A percentile compares a stretch with the other conserved stretches of the same genome.
Evolutionary conservation across 2,329 filamentous ascomycete species (phyloP).

Genomic region (Xylariomycetidae sp.): DNA sequence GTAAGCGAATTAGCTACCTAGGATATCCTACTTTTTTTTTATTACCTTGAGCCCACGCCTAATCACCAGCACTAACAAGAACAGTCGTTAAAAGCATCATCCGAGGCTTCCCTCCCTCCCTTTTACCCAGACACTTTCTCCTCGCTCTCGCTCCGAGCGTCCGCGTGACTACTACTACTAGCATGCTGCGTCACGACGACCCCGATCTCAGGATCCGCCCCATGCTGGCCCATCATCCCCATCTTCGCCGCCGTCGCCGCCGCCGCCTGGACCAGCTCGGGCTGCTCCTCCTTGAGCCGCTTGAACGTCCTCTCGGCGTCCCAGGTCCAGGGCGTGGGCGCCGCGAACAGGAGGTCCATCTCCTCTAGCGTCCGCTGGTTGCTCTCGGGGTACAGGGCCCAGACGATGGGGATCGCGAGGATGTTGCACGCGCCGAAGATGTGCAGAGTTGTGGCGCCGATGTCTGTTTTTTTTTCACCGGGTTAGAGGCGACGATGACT

Average conservation of each 20-base stretch:
- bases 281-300: constrained; percentile 56
- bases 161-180: no score
- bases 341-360: constrained; percentile 69
- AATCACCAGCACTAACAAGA: no score
- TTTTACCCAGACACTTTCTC: no score
- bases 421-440: constrained; percentile 68
- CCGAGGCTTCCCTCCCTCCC: no score
- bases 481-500: neutral
- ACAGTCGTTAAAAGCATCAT: no score
- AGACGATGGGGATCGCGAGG: constrained; percentile 63
- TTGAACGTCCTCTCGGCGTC: constrained; percentile 63
- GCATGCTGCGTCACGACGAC: no score
- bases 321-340: constrained; percentile 64
- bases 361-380: constrained; percentile 71
- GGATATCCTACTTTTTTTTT: no score
- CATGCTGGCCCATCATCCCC: constrained; percentile 17
- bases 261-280: constrained; percentile 38
- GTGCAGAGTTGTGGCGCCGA: constrained; percentile 68
- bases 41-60: no score
- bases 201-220: constrained; percentile 24
- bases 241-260: no score
- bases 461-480: constrained; percentile 26
- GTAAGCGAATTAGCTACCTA: no score
- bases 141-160: no score
- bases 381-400: constrained; percentile 70